Evolutionary conservation across 2,329 filamentous ascomycete species (phyloP), one percentile per base, ranked within the genome.

Genomic region (Aotearoamyces nothofagi): DNA sequence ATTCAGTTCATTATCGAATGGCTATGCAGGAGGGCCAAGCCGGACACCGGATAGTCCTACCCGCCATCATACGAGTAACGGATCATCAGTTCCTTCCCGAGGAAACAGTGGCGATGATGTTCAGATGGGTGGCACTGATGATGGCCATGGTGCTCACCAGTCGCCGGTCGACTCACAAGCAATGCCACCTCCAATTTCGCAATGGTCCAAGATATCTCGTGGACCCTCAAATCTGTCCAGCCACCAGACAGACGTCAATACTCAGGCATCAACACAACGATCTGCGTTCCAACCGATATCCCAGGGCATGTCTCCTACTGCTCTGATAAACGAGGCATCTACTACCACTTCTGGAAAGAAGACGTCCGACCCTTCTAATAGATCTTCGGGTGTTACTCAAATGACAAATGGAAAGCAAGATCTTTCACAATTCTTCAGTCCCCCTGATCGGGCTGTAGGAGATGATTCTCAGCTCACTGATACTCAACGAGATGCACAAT

Each of bases 341-440:
- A 92, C 86, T 1, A 93, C 86, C 2, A 74, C 73, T 13, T 78
- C 70, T 3, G 71, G 74, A n/a, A 90, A 92, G 54, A 86, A 80
- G 2, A 82, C 80, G 1, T 22, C 19, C n/a, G 73, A 79, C 36
- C 68, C 71, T 5, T 83, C 78, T 3, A 57, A 59, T 10, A 58
- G 57, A 29, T 75, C 73, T 9, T 74, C 69, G 1, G 72, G 68
- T 3, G 65, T 69, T 38, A 81, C 78, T 0, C 78, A 86, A 47
- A 64, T 67, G 33, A 80, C 76, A 3, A 83, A 84, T 36, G 78
- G 78, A 12, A 33, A 14, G 36, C 44, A 11, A 41, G 39, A 5
- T 30, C 40, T n/a, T 28, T 37, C 30, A 41, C 34, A 29, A 44
- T 33, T 33, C 44, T 35, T 42, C 41, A 6, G 47, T 44, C 33